Percentiles rank a stretch among this genome's conserved stretches.
phyloP scores from a whole-genome alignment of 345 rosid genomes.

The Citrus reticulata region DNA sequence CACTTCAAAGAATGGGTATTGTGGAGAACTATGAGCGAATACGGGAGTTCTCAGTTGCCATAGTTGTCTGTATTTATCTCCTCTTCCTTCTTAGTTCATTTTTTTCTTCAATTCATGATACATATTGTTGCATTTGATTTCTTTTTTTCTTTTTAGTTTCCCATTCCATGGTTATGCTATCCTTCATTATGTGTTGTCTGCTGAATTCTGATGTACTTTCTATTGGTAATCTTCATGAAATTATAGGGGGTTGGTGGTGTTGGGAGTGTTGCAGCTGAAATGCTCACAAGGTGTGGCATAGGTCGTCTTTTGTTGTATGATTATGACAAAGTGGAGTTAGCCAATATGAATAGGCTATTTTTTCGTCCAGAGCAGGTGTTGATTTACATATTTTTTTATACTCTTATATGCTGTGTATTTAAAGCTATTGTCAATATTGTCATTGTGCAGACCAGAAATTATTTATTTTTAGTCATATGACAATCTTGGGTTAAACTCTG shows the following conservation, averaged over 20 bases:
- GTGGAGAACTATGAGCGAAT: conserved; percentile 87
- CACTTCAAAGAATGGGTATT: conserved; percentile 97
- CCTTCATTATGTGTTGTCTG: not conserved
- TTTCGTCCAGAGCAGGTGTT: conserved; percentile 94
- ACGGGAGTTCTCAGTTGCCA: conserved; percentile 88
- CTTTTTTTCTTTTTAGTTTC: not conserved
- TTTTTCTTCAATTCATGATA: not conserved
- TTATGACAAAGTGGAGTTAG: conserved; percentile 92
- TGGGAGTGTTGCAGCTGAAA: conserved; percentile 99
- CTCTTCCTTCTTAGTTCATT: conserved; percentile 7
- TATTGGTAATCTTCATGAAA: conserved; percentile 7
- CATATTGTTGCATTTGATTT: not conserved
- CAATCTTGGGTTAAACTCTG: not conserved
- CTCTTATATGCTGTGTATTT: not conserved
- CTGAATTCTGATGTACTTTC: not conserved
- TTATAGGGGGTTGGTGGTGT: conserved; percentile 94
- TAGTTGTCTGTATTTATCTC: conserved; percentile 73
- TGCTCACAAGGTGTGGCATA: conserved; percentile 96
- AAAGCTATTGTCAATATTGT: not conserved
- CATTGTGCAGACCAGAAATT: not conserved
- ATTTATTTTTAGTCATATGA: not conserved
- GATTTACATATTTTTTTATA: not conserved
- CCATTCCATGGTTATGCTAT: not conserved
- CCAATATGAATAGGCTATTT: conserved; percentile 95
- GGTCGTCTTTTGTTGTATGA: conserved; percentile 96